phyloP scores from a whole-genome alignment of 169 alveolate genomes.

The Plasmodium gonderi region DNA sequence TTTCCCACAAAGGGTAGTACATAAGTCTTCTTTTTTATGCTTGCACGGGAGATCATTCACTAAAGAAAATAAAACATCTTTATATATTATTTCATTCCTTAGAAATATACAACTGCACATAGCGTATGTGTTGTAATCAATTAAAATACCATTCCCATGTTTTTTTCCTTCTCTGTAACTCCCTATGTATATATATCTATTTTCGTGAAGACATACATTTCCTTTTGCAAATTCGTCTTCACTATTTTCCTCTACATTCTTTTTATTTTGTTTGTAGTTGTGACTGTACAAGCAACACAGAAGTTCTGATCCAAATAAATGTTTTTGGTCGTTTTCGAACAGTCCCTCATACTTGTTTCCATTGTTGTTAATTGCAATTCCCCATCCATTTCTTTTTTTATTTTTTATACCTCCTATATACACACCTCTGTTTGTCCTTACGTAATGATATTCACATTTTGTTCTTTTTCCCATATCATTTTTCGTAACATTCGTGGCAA shows the following conservation, averaged over 20 bases:
- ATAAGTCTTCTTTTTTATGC: background rate
- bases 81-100: constrained; percentile 43
- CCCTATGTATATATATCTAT: constrained; percentile 73
- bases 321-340: constrained; percentile 76
- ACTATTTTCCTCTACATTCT: constrained; percentile 35
- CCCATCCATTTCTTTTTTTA: constrained; percentile 80
- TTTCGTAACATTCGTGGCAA: background rate
- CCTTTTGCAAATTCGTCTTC: constrained; percentile 70
- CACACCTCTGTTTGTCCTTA: constrained; percentile 38
- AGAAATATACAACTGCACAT: constrained; percentile 74
- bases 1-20: background rate
- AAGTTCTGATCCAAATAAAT: constrained; percentile 78
- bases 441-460: constrained; percentile 34
- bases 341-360: constrained; percentile 82
- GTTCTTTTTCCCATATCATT: constrained; percentile 75
- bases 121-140: constrained; percentile 76
- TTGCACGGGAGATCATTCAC: background rate
- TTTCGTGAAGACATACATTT: constrained; percentile 50
- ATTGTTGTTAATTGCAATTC: constrained; percentile 75
- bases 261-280: constrained; percentile 43
- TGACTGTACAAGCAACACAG: constrained; percentile 66
- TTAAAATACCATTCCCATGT: constrained; percentile 78
- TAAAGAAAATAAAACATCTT: constrained; percentile 63
- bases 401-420: constrained; percentile 52
- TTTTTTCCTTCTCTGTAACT: constrained; percentile 76